A percentile compares a stretch with the other conserved stretches of the same genome.
Evolutionary conservation across 371 early-diverging fungal species (phyloP).

Genomic region (Mucor sp.): DNA sequence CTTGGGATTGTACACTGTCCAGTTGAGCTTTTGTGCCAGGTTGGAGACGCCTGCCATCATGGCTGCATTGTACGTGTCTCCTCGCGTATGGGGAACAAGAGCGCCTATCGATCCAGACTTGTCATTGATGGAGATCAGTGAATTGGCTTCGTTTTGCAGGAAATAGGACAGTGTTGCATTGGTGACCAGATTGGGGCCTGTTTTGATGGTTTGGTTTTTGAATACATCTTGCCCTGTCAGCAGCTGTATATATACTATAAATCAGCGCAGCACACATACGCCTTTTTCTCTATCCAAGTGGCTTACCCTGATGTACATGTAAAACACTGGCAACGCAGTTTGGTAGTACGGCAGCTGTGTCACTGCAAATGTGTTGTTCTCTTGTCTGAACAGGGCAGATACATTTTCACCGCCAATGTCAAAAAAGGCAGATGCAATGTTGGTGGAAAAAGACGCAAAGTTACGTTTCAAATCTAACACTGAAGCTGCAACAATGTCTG

Average conservation of each 20-base stretch:
- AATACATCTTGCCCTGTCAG: conserved; percentile 45
- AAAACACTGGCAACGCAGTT: conserved; percentile 50
- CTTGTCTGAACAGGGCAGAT: conserved; percentile 28
- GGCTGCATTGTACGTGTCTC: conserved; percentile 29
- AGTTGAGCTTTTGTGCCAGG: conserved; percentile 31
- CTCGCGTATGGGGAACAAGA: conserved; percentile 23
- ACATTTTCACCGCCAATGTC: conserved; percentile 32
- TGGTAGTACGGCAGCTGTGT: conserved; percentile 55
- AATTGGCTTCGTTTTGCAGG: conserved; percentile 34
- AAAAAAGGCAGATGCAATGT: conserved; percentile 34
- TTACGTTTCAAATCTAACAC: conserved; percentile 24
- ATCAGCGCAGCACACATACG: too few relatives aligned
- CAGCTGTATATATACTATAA: too few relatives aligned
- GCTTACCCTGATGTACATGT: conserved; percentile 44
- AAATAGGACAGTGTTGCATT: conserved; percentile 25
- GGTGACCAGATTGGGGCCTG: conserved; percentile 32
- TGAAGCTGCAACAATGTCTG: conserved; percentile 28
- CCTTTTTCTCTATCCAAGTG: background rate
- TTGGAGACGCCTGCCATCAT: conserved; percentile 30
- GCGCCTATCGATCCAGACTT: conserved; percentile 22
- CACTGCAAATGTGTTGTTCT: conserved; percentile 35
- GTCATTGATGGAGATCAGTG: conserved; percentile 35
- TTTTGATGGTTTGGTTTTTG: conserved; percentile 35
- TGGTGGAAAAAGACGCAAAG: conserved; percentile 16
- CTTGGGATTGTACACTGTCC: conserved; percentile 27